Percentiles rank a stretch among this genome's conserved stretches.
phyloP scores from a whole-genome alignment of 129 eudicot genomes.

The Centella asiatica region DNA sequence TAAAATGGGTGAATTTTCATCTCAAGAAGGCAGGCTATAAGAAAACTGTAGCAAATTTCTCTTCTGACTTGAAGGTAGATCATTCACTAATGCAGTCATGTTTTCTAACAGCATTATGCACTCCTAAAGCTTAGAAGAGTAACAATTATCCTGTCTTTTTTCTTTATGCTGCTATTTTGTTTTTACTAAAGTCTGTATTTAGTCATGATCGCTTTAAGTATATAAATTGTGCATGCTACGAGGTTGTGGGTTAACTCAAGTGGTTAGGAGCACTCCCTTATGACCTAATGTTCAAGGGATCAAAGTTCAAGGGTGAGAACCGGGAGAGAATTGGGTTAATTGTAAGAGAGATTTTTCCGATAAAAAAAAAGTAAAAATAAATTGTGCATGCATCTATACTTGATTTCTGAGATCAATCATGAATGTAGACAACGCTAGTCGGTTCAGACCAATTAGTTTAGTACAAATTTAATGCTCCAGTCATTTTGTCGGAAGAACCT shows the following conservation, averaged over 20 bases:
- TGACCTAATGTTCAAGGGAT: too few relatives aligned
- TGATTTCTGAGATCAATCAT: not conserved
- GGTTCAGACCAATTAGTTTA: too few relatives aligned
- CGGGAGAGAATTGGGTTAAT: too few relatives aligned
- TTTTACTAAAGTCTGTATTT: not conserved
- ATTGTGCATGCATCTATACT: not conserved
- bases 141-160: not conserved
- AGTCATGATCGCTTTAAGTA: not conserved
- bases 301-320: too few relatives aligned
- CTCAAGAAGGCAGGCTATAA: constrained; percentile 90
- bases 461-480: not conserved
- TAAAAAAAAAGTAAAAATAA: too few relatives aligned
- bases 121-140: not conserved
- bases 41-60: constrained; percentile 73
- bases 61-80: constrained; percentile 81
- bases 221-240: too few relatives aligned
- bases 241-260: too few relatives aligned
- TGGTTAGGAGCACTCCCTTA: too few relatives aligned
- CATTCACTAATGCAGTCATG: not conserved
- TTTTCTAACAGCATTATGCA: not conserved
- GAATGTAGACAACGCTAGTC: too few relatives aligned
- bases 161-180: not conserved
- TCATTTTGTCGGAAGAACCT: not conserved
- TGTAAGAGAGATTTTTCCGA: too few relatives aligned
- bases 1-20: constrained; percentile 95